Evolutionary conservation across 805 yeast genomes (phyloP).

Genomic region (Wickerhamiella bombiphila): DNA sequence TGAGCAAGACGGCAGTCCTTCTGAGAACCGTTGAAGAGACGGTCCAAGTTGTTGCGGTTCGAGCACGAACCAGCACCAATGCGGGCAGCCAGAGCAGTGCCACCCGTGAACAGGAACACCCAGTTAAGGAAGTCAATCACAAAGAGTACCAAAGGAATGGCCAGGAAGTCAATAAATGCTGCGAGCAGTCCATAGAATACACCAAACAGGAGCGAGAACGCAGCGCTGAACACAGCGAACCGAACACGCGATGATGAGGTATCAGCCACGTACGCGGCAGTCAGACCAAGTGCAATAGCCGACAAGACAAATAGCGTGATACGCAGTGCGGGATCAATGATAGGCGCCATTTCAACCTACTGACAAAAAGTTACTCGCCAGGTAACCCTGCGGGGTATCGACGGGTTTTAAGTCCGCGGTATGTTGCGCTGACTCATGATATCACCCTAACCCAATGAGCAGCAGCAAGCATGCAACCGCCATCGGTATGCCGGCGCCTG

Average conservation of each 20-base stretch:
- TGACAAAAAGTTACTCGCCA: background rate
- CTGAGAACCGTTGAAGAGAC: slow-evolving; percentile 57
- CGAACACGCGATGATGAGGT: slow-evolving; percentile 62
- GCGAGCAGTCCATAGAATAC: slow-evolving; percentile 68
- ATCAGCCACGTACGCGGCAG: slow-evolving; percentile 66
- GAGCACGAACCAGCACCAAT: slow-evolving; percentile 76
- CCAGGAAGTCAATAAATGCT: slow-evolving; percentile 58
- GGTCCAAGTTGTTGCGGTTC: slow-evolving; percentile 47
- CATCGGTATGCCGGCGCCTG: too few relatives aligned
- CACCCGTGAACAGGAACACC: slow-evolving; percentile 89
- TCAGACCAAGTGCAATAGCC: slow-evolving; percentile 67
- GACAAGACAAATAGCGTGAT: slow-evolving; percentile 58
- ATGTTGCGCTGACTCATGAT: slow-evolving; percentile 1
- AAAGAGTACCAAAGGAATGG: slow-evolving; percentile 73
- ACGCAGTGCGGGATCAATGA: slow-evolving; percentile 69
- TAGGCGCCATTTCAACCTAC: slow-evolving; percentile 36
- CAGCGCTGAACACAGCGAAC: slow-evolving; percentile 73
- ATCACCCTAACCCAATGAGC: slow-evolving; percentile 2
- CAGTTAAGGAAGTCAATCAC: slow-evolving; percentile 72
- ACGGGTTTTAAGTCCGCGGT: too few relatives aligned
- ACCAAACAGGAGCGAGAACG: slow-evolving; percentile 71
- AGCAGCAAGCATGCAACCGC: slow-evolving; percentile 1
- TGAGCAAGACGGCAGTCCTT: slow-evolving; percentile 94
- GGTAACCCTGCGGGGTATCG: background rate
- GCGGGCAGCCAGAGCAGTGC: slow-evolving; percentile 85